These are phyloP conservation scores for Linnemannia schmuckeri DNA, from an alignment of 192 early-diverging fungal species.

Conservation along the genomic window DNA sequence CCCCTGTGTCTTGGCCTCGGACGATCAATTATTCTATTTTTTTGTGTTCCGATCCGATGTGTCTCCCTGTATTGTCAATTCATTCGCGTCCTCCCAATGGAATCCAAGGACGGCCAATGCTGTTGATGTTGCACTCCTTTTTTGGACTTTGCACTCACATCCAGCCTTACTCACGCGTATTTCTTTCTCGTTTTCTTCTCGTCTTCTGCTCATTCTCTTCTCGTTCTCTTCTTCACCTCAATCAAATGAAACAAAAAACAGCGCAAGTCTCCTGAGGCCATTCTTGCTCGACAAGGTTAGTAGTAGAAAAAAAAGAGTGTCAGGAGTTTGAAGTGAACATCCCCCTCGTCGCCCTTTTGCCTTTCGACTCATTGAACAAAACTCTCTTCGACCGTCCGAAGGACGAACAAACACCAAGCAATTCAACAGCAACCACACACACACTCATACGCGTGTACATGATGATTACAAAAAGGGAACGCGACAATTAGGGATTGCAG, in stretches of 20 bases:
- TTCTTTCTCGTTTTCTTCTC: not conserved
- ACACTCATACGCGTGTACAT: not conserved
- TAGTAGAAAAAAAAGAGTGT: not conserved
- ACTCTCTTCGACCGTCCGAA: not conserved
- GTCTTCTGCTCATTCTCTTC: no score
- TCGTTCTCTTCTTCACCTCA: not conserved
- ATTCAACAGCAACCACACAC: not conserved
- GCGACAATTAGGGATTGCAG: not conserved
- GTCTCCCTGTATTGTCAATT: not conserved
- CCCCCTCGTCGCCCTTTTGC: not conserved
- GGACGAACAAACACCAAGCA: not conserved
- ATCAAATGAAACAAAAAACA: conserved; percentile 8
- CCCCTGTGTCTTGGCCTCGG: not conserved
- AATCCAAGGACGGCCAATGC: not conserved
- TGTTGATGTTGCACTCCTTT: not conserved
- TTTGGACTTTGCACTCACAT: not conserved
- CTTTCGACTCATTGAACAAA: not conserved
- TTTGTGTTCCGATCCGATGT: conserved; percentile 7
- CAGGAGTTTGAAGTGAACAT: not conserved
- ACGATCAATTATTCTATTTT: conserved; percentile 1
- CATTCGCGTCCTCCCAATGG: not conserved
- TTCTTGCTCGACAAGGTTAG: conserved; percentile 52
- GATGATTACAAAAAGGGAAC: not conserved
- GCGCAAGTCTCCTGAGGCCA: conserved; percentile 46
- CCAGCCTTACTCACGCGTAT: not conserved